Base-by-base conservation (phyloP, 2,329 filamentous ascomycete species). In the Neonectria magnoliae region DNA sequence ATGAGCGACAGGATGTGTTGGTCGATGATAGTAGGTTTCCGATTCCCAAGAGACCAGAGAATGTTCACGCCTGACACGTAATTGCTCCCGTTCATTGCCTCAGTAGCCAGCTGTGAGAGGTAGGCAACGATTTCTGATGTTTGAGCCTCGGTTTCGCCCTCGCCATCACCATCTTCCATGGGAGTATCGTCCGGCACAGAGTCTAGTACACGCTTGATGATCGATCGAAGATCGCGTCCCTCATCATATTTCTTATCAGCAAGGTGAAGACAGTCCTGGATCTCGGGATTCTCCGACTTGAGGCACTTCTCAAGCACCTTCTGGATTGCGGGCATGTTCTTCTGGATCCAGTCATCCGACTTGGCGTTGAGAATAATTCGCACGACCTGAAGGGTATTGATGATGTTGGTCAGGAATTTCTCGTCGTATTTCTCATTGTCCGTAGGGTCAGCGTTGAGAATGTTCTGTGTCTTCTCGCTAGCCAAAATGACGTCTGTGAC, bases 381-480 rank as follows among this genome's bases (percentile, higher is more conserved):
- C 65, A 99, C 85, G 44, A 98, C 92, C 77, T 98, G 94, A 14
- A 99, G 85, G 2, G 94, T 94, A 77, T 99, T 99, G 80, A 99
- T 89, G 79, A 97, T 95, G 67, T 91, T 90, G 1, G 93, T 97
- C 45, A 92, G 86, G 74, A 94, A 94, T 77, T 93, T 94, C 44
- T 94, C 92, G 67, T 94, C 91, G n/a, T 86, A 87, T 73, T 93
- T 92, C 55, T 93, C 91, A 60, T 89, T 89, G 66, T 90, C 88
- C 0, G 81, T 77, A 6, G 86, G 84, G 61, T 90, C 88, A 14
- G 84, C 84, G n/a, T 84, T 82, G 36, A 91, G 82, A 38, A 88
- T 85, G 33, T 81, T 79, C 10, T 84, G 80, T 2, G 92, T 90
- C 79, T 93, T 94, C 10, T 98, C 96, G 55, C 91, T 90, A 2